A percentile compares a stretch with the other conserved stretches of the same genome.
Evolutionary conservation across 805 yeast genomes (phyloP).

Genomic region (Candida silvicultrix): DNA sequence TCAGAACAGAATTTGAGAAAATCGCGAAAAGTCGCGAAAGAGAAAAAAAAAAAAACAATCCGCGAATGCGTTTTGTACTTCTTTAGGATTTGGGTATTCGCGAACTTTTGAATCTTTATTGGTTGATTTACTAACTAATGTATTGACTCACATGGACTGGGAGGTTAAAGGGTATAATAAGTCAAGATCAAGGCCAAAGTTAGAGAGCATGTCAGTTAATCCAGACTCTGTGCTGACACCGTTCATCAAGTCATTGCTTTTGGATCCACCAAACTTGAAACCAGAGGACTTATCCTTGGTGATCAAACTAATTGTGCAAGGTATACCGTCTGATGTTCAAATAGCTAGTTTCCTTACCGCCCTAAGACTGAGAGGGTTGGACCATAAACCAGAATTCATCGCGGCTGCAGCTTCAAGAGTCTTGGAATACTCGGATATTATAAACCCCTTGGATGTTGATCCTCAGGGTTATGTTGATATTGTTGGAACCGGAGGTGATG

Average conservation of each 20-base stretch:
- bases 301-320: constrained; percentile 52
- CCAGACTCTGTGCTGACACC: constrained; percentile 34
- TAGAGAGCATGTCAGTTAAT: not conserved
- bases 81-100: no score
- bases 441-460: constrained; percentile 40
- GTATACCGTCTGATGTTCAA: constrained; percentile 61
- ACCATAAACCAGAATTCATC: constrained; percentile 73
- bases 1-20: not conserved
- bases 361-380: constrained; percentile 65
- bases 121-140: no score
- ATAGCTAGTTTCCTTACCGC: constrained; percentile 76
- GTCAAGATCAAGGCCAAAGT: not conserved
- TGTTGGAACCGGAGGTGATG: constrained; percentile 99
- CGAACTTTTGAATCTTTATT: no score
- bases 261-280: constrained; percentile 54
- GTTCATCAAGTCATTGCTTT: constrained; percentile 57
- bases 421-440: constrained; percentile 52
- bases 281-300: constrained; percentile 62
- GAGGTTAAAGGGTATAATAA: no score
- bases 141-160: no score
- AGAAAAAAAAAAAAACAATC: not conserved
- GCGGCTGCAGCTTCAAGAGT: constrained; percentile 82
- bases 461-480: constrained; percentile 66
- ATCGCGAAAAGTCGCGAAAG: not conserved
- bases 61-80: no score